phyloP scores from a whole-genome alignment of 495 filamentous ascomycete species.

The Aspergillus panamensis region DNA sequence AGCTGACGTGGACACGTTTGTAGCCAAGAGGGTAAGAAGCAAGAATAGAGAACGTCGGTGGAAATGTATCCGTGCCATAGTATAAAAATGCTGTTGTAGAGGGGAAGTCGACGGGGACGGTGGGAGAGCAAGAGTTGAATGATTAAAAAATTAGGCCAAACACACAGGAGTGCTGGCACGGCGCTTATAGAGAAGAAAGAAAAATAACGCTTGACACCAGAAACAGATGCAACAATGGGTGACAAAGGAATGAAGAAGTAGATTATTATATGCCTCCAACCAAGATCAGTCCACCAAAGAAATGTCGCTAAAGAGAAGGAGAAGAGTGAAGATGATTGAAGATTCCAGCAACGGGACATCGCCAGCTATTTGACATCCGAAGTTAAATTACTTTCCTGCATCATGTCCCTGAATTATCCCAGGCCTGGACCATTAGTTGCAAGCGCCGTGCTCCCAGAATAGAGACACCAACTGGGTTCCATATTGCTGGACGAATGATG shows the following conservation, averaged over 20 bases:
- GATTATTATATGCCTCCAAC: background rate
- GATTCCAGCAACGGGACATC: background rate
- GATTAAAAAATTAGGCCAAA: background rate
- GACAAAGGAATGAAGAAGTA: background rate
- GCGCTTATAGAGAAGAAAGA: background rate
- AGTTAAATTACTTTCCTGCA: conserved; percentile 13
- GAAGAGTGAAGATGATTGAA: background rate
- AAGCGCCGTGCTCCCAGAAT: conserved; percentile 34
- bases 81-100: background rate
- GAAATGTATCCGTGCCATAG: no score
- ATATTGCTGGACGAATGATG: conserved; percentile 21
- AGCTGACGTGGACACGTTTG: conserved; percentile 26
- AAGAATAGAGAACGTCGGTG: conserved; percentile 24
- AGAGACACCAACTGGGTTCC: conserved; percentile 25
- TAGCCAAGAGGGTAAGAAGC: conserved; percentile 24
- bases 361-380: conserved; percentile 16
- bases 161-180: background rate
- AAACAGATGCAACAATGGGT: background rate
- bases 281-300: background rate
- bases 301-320: background rate
- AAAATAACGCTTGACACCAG: background rate
- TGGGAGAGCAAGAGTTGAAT: background rate
- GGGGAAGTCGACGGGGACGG: background rate
- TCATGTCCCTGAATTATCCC: conserved; percentile 14
- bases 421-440: conserved; percentile 14